Percentiles rank a stretch among this genome's conserved stretches.
These are phyloP conservation scores for Ploettnerulaceae sp. DNA, from an alignment of 2,329 filamentous ascomycete genomes.

Conservation along the genomic window DNA sequence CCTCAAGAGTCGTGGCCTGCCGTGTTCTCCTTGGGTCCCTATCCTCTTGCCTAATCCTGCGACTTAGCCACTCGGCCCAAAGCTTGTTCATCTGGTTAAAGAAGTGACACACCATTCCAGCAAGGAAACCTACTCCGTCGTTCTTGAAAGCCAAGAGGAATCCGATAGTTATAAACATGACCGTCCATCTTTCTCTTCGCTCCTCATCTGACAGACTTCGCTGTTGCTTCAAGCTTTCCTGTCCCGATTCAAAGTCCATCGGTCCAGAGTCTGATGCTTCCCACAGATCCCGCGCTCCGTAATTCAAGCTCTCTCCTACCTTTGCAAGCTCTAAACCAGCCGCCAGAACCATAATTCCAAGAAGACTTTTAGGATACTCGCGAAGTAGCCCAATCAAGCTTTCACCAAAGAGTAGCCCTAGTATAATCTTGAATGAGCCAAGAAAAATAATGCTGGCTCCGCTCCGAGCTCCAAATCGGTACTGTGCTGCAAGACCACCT, in stretches of 20 bases:
- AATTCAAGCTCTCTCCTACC: constrained; percentile 78
- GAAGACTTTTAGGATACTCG: constrained; percentile 68
- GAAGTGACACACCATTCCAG: constrained; percentile 74
- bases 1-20: constrained; percentile 11
- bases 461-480: constrained; percentile 84
- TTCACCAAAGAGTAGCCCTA: constrained; percentile 72
- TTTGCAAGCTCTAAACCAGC: constrained; percentile 83
- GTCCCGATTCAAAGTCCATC: constrained; percentile 25
- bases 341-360: constrained; percentile 86
- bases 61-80: constrained; percentile 16
- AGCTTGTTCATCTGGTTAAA: constrained; percentile 44
- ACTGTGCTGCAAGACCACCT: constrained; percentile 84
- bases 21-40: constrained; percentile 9
- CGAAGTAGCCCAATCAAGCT: constrained; percentile 66
- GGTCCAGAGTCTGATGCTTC: constrained; percentile 41
- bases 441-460: constrained; percentile 79
- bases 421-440: constrained; percentile 66
- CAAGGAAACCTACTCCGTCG: constrained; percentile 80
- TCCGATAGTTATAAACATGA: constrained; percentile 86
- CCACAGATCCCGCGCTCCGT: constrained; percentile 60
- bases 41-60: constrained; percentile 6
- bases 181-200: constrained; percentile 70
- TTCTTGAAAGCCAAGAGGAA: constrained; percentile 82
- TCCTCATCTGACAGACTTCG: constrained; percentile 60
- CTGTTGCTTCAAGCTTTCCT: constrained; percentile 37